These are phyloP conservation scores for Lentinula raphanica DNA, from an alignment of 768 basidiomycete species.

Conservation along the genomic window DNA sequence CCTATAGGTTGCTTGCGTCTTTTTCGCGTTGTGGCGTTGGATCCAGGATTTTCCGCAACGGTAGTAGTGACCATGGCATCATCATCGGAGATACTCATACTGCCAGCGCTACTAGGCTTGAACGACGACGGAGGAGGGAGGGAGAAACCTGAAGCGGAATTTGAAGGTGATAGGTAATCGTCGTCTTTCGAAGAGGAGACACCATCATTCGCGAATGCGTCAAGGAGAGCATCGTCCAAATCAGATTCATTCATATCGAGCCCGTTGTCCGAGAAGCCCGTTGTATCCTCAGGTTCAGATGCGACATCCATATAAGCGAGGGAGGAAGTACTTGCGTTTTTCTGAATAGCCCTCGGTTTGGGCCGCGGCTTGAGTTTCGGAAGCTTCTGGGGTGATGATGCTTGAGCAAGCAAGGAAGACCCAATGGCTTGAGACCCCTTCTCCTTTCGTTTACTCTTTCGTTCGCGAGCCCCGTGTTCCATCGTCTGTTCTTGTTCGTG, in stretches of 20 bases:
- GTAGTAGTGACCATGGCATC: not conserved
- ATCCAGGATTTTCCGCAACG: not conserved
- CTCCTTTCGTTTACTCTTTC: constrained; percentile 12
- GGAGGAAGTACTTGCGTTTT: not conserved
- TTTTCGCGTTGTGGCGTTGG: not conserved
- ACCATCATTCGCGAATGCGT: not conserved
- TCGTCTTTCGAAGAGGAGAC: not conserved
- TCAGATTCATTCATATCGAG: not conserved
- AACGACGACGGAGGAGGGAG: not conserved
- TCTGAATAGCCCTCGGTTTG: constrained; percentile 2
- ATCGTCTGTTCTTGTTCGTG: constrained; percentile 13
- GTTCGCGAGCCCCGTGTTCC: constrained; percentile 10
- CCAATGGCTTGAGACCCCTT: not conserved
- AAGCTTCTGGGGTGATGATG: not conserved
- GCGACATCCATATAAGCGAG: constrained; percentile 3
- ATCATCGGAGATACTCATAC: not conserved
- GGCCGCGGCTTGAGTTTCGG: constrained; percentile 3
- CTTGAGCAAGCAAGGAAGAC: not conserved
- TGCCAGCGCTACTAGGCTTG: not conserved
- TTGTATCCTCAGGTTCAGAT: not conserved
- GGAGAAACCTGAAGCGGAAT: not conserved
- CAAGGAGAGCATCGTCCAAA: not conserved
- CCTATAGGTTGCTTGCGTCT: not conserved
- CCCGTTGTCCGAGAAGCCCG: not conserved
- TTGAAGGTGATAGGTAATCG: not conserved